Base-by-base conservation (phyloP, 228 moss, liverwort and hornwort genomes). In the Sphagnum magellanicum region DNA sequence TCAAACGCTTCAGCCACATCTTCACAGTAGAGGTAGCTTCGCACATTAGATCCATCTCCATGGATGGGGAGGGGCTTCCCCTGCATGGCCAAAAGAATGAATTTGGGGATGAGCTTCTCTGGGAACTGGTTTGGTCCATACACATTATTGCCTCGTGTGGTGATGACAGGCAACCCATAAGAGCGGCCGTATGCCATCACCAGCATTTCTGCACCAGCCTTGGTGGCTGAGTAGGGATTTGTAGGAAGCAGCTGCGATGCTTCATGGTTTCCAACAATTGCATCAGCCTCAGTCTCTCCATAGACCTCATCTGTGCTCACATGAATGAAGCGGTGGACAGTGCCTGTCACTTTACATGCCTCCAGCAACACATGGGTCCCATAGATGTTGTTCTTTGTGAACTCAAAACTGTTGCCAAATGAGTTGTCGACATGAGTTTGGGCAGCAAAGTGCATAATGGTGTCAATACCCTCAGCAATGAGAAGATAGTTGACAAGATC, bases 341-440 rank as follows among this genome's bases (percentile, higher is more conserved):
- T 87, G 62, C 89, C 49, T 1, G 81, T 82, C 16, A 90, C 89
- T 72, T 90, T 93, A 83, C 93, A 93, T 0, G 93, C 93, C 71
- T 93, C 93, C 15, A 93, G 82, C 3, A 93, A 78, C 8, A 93
- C 93, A 77, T 93, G 93, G 1, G 93, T 93, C 11, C 90, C 93
- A 51, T 90, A 93, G 68, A 93, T 93, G 78, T 93, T 93, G 77
- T 93, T 93, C 76, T 89, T 89, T 48, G 93, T 93, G 77, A 93
- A 90, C 73, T 93, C 90, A 63, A 93, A 93, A 58, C 85, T 85
- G 80, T 93, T 93, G 4, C 93, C 93, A 75, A 93, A 93, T 0
- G 93, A 93, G 77, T 93, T 93, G 72, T 93, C 90, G 6, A 93
- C 93, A 74, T 93, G 93, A 0, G 90, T 93, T 64, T 93, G 93